Conservation (phyloP, 192 early-diverging fungal genomes). For the Coemansia sp. region DNA sequence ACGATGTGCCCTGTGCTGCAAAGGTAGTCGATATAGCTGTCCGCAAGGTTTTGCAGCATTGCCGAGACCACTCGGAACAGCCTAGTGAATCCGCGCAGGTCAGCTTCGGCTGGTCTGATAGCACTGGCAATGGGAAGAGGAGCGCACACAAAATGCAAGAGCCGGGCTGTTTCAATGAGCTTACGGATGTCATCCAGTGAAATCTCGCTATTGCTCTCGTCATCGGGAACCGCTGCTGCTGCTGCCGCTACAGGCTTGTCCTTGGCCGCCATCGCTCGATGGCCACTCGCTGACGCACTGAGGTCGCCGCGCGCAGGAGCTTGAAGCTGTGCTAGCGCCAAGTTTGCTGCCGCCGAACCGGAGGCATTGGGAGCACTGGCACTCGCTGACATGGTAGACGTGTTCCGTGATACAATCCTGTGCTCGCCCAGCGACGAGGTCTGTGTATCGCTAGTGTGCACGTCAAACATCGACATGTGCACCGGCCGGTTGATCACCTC, state of each 20-base stretch:
- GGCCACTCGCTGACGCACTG: background rate
- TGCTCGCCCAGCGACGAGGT: constrained; percentile 23
- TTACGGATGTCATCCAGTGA: constrained; percentile 43
- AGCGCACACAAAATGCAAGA: constrained; percentile 56
- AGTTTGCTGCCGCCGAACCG: background rate
- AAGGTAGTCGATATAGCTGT: constrained; percentile 54
- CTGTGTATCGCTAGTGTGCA: constrained; percentile 22
- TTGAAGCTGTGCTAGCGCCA: constrained; percentile 14
- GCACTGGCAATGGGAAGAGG: constrained; percentile 42
- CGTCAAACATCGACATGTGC: constrained; percentile 15
- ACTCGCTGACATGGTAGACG: constrained; percentile 3
- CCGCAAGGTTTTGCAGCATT: constrained; percentile 52
- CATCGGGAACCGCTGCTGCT: background rate
- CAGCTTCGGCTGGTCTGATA: constrained; percentile 33
- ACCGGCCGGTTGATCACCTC: constrained; percentile 7
- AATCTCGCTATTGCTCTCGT: constrained; percentile 17
- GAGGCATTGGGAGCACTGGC: background rate
- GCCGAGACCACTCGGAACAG: constrained; percentile 50
- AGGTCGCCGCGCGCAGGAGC: constrained; percentile 34
- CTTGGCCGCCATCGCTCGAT: background rate
- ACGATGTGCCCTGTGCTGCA: constrained; percentile 52
- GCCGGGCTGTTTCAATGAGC: constrained; percentile 52
- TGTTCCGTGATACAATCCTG: constrained; percentile 3
- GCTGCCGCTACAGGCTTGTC: constrained; percentile 3
- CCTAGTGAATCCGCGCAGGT: constrained; percentile 35